Evolutionary conservation across 257 asterid species (phyloP).

Genomic region (Cynanchum wilfordii): DNA sequence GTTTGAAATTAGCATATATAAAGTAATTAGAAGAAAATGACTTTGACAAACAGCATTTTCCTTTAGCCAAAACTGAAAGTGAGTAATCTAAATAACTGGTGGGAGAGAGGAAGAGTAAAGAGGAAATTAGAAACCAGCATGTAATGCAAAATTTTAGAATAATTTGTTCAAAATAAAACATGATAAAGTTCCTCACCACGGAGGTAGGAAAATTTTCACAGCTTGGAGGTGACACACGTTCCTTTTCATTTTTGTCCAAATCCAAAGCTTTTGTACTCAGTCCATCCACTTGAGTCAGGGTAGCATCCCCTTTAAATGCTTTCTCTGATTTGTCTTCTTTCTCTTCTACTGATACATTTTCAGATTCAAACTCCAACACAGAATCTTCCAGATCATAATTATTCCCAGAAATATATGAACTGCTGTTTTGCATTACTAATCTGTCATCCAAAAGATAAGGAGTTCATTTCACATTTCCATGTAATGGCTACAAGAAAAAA

Average conservation of each 20-base stretch:
- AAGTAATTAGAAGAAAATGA: background rate
- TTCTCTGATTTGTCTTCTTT: conserved; percentile 20
- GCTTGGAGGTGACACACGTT: conserved; percentile 21
- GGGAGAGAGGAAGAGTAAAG: too few species aligned
- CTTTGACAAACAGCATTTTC: background rate
- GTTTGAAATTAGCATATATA: background rate
- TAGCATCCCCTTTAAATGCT: conserved; percentile 21
- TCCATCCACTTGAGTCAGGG: conserved; percentile 18
- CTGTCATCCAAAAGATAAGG: conserved; percentile 32
- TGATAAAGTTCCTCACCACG: conserved; percentile 29
- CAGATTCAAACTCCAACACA: conserved; percentile 27
- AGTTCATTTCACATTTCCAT: conserved; percentile 2
- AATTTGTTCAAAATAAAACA: background rate
- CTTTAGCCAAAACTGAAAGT: background rate
- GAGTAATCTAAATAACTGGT: background rate
- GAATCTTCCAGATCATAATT: conserved; percentile 28
- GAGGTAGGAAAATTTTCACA: conserved; percentile 25
- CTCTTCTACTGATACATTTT: conserved; percentile 20
- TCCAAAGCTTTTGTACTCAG: conserved; percentile 22
- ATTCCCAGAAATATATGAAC: conserved; percentile 20
- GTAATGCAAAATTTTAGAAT: background rate
- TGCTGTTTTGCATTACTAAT: conserved; percentile 18
- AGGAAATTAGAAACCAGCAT: background rate
- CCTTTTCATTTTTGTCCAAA: conserved; percentile 22
- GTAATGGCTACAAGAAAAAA: conserved; percentile 5